Evolutionary conservation across 1,139 yeast genomes (phyloP), one percentile per base, ranked within the genome.

Genomic region (Casaregolazyma suthepensis): DNA sequence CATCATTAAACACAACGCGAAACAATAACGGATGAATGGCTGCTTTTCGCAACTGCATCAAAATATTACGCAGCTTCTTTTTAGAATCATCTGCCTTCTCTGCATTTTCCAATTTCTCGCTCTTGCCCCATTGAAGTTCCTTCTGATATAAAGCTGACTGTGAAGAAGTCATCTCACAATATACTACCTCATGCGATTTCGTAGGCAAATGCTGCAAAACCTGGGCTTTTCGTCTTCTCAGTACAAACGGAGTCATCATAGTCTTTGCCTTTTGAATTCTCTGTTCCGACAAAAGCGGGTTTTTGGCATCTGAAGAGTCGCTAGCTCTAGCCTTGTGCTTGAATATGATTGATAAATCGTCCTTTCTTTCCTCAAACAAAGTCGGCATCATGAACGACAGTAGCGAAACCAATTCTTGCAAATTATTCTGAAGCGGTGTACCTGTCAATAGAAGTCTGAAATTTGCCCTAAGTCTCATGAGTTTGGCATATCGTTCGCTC

Each of bases 181-280:
- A 77, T 49, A 80, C 80, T 44, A 86, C 77, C 46, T 73, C 74
- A 58, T 85, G 89, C 50, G 75, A 71, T 66, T 94, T 93, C 29
- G 79, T 76, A 0, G 99, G 99, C 59, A 93, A 74, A 67, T 93
- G 94, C 65, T 87, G 81, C 66, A 93, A 77, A 10, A 93, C 99
- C 69, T 93, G 98, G 55, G 82, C 87, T 72, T 93, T 93, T 65
- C 86, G 86, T 67, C 99, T 83, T 68, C 99, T 79, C 63, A 93
- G 75, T 9, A 93, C 93, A 72, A 93, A 93, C 4, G 99, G 99
- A 1, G 96, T 87, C 99, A 93, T 93, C 97, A 93, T 93, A 2
- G 94, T 85, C 68, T 88, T 89, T 5, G 99, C 99, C 65, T 90
- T 87, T 45, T 83, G 79, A 57, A 93, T 90, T 0, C 99, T 95